A percentile compares a stretch with the other conserved stretches of the same genome.
phyloP scores from a whole-genome alignment of 495 filamentous ascomycete species.

The Schizothecium vesticola region DNA sequence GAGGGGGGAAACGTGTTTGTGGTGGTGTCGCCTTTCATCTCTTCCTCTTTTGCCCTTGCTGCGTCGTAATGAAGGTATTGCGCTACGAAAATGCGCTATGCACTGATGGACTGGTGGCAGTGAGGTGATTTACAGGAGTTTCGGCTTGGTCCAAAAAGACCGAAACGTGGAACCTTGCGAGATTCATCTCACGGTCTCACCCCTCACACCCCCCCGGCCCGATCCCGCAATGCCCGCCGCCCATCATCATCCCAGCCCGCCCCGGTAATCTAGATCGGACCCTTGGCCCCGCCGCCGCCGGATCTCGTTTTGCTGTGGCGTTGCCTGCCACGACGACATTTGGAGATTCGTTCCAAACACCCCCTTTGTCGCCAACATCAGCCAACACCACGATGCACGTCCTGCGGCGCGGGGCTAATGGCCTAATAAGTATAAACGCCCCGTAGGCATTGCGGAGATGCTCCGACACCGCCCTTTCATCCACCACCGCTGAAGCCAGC shows the following conservation, averaged over 20 bases:
- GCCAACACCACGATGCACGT: too few species aligned
- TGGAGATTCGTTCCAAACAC: background rate
- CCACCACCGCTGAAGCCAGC: too few species aligned
- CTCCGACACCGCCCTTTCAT: background rate
- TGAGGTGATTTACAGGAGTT: conserved; percentile 6
- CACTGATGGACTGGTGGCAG: background rate
- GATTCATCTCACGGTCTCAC: background rate
- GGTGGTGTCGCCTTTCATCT: background rate
- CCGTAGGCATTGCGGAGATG: background rate
- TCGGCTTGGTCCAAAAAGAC: background rate
- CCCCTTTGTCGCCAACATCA: background rate
- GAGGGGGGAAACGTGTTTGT: background rate
- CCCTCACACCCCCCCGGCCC: background rate
- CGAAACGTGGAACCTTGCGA: background rate
- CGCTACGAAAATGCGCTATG: background rate
- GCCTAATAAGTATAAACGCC: too few species aligned
- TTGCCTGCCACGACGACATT: background rate
- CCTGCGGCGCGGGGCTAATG: too few species aligned
- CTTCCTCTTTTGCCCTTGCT: background rate
- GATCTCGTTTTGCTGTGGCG: background rate
- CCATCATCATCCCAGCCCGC: conserved; percentile 1
- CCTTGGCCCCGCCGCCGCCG: conserved; percentile 1
- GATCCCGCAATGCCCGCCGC: conserved; percentile 1
- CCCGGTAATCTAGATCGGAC: conserved; percentile 9
- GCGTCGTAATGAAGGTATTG: background rate